Conservation (phyloP, 768 basidiomycete genomes). For the Postia placenta region DNA sequence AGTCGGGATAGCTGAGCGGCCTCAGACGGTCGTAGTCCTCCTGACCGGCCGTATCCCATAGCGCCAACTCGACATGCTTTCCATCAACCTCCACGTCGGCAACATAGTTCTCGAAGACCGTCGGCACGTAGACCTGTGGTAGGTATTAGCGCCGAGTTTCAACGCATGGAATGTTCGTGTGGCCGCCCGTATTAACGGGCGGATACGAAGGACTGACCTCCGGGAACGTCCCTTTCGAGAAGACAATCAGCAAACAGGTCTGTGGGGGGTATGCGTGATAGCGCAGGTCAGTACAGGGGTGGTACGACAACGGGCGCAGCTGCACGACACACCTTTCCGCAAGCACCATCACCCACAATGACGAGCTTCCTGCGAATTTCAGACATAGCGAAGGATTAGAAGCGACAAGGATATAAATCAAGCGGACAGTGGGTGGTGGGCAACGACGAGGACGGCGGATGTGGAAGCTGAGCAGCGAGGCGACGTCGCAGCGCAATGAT, state of each 20-base stretch:
- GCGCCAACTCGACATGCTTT: constrained; percentile 95
- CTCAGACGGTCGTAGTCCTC: constrained; percentile 99
- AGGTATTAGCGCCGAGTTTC: constrained; percentile 8
- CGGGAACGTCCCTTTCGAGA: constrained; percentile 94
- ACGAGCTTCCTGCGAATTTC: constrained; percentile 99
- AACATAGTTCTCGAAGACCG: constrained; percentile 99
- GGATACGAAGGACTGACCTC: constrained; percentile 74
- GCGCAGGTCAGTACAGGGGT: constrained; percentile 8
- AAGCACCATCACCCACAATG: constrained; percentile 98
- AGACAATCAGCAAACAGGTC: constrained; percentile 94
- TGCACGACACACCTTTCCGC: constrained; percentile 73
- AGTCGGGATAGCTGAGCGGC: constrained; percentile 96
- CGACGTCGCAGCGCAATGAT: constrained; percentile 8
- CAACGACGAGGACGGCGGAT: constrained; percentile 4
- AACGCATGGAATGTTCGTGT: constrained; percentile 5
- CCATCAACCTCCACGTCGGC: constrained; percentile 98
- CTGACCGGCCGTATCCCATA: constrained; percentile 99
- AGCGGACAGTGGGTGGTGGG: constrained; percentile 1
- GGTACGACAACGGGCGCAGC: constrained; percentile 9
- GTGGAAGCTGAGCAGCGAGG: constrained; percentile 8
- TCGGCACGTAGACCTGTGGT: constrained; percentile 92
- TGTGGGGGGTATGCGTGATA: constrained; percentile 27
- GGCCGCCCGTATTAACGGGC: not conserved
- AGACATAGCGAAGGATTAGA: constrained; percentile 51
- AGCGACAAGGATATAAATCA: not conserved